A percentile compares a stretch with the other conserved stretches of the same genome.
Conservation (phyloP, 2,329 filamentous ascomycete species). For the Didymella keratinophila region DNA sequence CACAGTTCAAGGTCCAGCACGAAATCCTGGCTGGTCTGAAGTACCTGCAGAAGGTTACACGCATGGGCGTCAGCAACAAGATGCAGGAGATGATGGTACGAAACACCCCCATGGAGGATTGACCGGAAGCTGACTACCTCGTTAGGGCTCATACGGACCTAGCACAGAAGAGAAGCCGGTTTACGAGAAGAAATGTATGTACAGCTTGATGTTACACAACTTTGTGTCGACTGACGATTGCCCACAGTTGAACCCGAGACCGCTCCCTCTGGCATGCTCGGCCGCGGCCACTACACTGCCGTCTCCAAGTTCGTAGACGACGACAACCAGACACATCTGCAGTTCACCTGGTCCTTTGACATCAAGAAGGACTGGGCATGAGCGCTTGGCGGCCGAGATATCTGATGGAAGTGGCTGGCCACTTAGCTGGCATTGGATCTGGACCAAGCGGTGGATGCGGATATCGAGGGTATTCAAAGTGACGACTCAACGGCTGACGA, state of each 20-base stretch:
- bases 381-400: conserved; percentile 8
- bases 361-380: conserved; percentile 93
- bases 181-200: conserved; percentile 91
- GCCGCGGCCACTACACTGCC: conserved; percentile 88
- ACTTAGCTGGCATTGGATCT: conserved; percentile 22
- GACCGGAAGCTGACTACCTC: conserved; percentile 20
- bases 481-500: conserved; percentile 40
- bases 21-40: conserved; percentile 94
- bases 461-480: conserved; percentile 30
- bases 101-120: not conserved
- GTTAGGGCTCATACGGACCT: conserved; percentile 87
- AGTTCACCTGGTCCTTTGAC: conserved; percentile 96
- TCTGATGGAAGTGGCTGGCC: conserved; percentile 16
- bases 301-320: conserved; percentile 93
- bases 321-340: conserved; percentile 86
- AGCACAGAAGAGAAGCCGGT: conserved; percentile 86
- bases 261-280: conserved; percentile 88
- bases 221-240: conserved; percentile 16
- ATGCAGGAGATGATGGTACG: conserved; percentile 95
- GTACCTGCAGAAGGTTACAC: conserved; percentile 93
- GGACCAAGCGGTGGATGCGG: conserved; percentile 26
- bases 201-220: not conserved
- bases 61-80: conserved; percentile 88
- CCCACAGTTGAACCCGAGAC: conserved; percentile 83
- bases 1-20: conserved; percentile 93